phyloP scores from a whole-genome alignment of 257 asterid species.

The Rubia yunnanensis region DNA sequence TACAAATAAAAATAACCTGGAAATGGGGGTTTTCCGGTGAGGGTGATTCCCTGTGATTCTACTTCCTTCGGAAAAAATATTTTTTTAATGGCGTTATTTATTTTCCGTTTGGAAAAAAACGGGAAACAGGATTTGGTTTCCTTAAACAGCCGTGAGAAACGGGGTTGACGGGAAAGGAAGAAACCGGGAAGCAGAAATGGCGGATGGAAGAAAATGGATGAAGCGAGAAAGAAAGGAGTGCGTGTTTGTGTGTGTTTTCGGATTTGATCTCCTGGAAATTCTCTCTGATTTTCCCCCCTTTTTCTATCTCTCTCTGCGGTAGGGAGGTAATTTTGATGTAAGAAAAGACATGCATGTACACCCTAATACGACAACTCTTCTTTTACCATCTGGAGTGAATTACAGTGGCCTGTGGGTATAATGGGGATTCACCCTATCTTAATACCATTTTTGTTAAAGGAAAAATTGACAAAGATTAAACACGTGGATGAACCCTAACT shows the following conservation, averaged over 20 bases:
- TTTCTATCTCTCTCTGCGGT: conserved; percentile 8
- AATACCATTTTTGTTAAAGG: too few relatives aligned
- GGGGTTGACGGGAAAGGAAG: conserved; percentile 12
- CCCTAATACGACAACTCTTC: not conserved
- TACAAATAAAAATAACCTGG: not conserved
- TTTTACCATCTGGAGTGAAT: not conserved
- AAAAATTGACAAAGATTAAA: too few relatives aligned
- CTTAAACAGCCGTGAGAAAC: conserved; percentile 14
- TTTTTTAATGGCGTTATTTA: too few relatives aligned
- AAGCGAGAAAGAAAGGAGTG: not conserved
- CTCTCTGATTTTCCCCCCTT: conserved; percentile 12
- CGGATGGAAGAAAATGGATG: conserved; percentile 14
- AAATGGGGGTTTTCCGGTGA: conserved; percentile 8
- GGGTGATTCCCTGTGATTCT: not conserved
- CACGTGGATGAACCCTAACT: too few relatives aligned
- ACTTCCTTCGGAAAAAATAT: not conserved
- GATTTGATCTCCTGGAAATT: conserved; percentile 11
- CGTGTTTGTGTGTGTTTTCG: not conserved
- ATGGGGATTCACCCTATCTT: too few relatives aligned
- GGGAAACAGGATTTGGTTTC: not conserved
- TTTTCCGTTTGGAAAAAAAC: not conserved
- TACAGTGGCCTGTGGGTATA: not conserved
- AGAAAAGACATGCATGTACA: conserved; percentile 16
- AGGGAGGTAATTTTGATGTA: too few relatives aligned
- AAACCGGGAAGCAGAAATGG: not conserved